Evolutionary conservation across 2,329 filamentous ascomycete genomes (phyloP).

Genomic region (Raffaelea albimanens): DNA sequence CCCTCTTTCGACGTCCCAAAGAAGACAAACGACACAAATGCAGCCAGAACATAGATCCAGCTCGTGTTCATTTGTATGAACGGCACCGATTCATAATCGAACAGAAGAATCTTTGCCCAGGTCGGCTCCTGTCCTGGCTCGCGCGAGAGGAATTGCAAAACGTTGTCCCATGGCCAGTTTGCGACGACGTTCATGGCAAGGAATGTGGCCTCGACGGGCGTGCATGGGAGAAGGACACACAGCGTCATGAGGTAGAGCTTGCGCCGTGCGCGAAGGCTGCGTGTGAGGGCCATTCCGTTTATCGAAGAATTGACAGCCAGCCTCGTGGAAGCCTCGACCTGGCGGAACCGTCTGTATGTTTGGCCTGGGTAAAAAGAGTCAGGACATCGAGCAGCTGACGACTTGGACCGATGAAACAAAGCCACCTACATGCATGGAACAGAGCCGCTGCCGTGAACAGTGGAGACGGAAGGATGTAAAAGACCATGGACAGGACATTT

Average conservation of each 20-base stretch:
- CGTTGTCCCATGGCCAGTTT: slow-evolving; percentile 18
- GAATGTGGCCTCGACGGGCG: slow-evolving; percentile 36
- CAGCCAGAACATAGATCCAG: slow-evolving; percentile 39
- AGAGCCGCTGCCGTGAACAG: slow-evolving; percentile 33
- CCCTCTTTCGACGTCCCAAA: slow-evolving; percentile 48
- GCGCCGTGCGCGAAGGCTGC: slow-evolving; percentile 37
- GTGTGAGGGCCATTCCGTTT: slow-evolving; percentile 29
- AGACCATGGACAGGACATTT: slow-evolving; percentile 38
- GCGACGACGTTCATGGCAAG: slow-evolving; percentile 29
- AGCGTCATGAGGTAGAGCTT: slow-evolving; percentile 48
- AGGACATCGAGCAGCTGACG: too few relatives aligned
- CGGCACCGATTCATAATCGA: slow-evolving; percentile 29
- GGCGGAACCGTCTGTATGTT: slow-evolving; percentile 36
- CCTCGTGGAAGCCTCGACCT: slow-evolving; percentile 31
- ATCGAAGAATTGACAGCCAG: slow-evolving; percentile 22
- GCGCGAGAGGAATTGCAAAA: slow-evolving; percentile 31
- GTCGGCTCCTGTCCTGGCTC: slow-evolving; percentile 29
- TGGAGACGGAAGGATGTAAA: slow-evolving; percentile 37
- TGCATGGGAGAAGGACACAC: slow-evolving; percentile 40
- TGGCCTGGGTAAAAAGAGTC: slow-evolving; percentile 24
- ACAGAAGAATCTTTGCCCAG: slow-evolving; percentile 39
- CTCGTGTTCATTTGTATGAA: slow-evolving; percentile 33
- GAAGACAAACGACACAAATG: slow-evolving; percentile 39
- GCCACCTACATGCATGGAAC: slow-evolving; percentile 28
- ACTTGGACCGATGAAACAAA: too few relatives aligned